These are phyloP conservation scores for Penicillium macrosclerotiorum DNA, from an alignment of 495 filamentous ascomycete genomes.

Conservation along the genomic window DNA sequence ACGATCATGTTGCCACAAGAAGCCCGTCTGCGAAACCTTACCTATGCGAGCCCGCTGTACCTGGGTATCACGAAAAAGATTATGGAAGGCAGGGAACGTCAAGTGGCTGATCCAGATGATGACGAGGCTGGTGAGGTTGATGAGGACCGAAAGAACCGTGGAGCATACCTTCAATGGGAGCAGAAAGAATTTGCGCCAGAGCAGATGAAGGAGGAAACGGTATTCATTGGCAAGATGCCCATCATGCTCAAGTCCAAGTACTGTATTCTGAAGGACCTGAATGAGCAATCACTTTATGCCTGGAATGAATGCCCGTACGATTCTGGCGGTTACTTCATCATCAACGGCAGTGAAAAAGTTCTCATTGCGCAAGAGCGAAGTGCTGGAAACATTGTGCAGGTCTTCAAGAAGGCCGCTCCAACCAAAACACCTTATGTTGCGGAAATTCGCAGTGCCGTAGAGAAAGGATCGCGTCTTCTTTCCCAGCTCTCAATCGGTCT, in stretches of 20 bases:
- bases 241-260: slow-evolving; percentile 97
- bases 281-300: slow-evolving; percentile 76
- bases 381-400: slow-evolving; percentile 96
- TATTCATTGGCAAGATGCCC: slow-evolving; percentile 91
- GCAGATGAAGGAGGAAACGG: slow-evolving; percentile 60
- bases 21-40: slow-evolving; percentile 89
- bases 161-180: slow-evolving; percentile 51
- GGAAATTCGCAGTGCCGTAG: slow-evolving; percentile 92
- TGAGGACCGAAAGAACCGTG: slow-evolving; percentile 42
- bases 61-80: slow-evolving; percentile 77
- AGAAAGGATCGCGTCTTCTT: slow-evolving; percentile 92
- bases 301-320: slow-evolving; percentile 97
- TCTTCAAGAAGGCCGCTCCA: slow-evolving; percentile 92
- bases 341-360: slow-evolving; percentile 99
- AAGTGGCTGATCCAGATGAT: slow-evolving; percentile 52
- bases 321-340: slow-evolving; percentile 97
- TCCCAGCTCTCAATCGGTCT: slow-evolving; percentile 87
- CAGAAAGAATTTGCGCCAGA: slow-evolving; percentile 56
- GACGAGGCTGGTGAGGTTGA: slow-evolving; percentile 45
- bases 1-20: slow-evolving; percentile 84
- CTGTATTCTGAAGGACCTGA: slow-evolving; percentile 78
- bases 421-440: slow-evolving; percentile 88
- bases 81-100: slow-evolving; percentile 74
- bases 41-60: slow-evolving; percentile 89
- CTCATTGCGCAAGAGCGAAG: slow-evolving; percentile 96